Percentiles rank a stretch among this genome's conserved stretches.
phyloP scores from a whole-genome alignment of 176 grass and related monocot genomes.

The Oryza meridionalis region DNA sequence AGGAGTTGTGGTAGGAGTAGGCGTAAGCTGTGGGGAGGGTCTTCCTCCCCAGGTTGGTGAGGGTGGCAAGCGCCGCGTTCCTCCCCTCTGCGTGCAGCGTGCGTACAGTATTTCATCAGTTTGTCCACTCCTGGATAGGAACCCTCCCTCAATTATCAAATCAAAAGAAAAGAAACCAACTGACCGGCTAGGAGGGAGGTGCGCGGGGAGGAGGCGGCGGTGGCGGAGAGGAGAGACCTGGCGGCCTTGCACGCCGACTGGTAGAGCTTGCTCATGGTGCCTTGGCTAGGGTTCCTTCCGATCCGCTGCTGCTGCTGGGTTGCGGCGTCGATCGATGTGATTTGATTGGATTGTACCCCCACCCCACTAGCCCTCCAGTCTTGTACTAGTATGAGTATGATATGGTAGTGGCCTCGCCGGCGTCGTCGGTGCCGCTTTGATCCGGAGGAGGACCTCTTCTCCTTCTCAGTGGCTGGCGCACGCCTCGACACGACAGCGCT shows the following conservation, averaged over 20 bases:
- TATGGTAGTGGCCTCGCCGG: not conserved
- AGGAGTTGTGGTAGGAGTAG: constrained; percentile 53
- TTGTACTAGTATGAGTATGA: too few species aligned
- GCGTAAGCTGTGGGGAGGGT: constrained; percentile 53
- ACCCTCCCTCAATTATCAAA: too few species aligned
- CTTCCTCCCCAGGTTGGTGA: constrained; percentile 61
- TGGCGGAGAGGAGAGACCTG: constrained; percentile 50
- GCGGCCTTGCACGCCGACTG: constrained; percentile 50
- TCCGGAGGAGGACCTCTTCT: too few species aligned
- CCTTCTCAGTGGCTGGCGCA: not conserved
- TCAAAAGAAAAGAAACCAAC: not conserved
- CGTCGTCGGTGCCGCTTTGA: not conserved
- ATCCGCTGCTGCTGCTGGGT: too few species aligned
- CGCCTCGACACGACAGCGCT: not conserved
- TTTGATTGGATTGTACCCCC: not conserved
- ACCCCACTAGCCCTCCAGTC: too few species aligned
- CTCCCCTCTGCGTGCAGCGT: constrained; percentile 50
- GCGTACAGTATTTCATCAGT: too few species aligned
- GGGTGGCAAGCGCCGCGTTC: constrained; percentile 55
- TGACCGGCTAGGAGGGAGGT: constrained; percentile 50
- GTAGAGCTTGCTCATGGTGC: constrained; percentile 38
- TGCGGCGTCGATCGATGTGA: too few species aligned
- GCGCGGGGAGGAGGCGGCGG: constrained; percentile 36
- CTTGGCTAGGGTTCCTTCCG: not conserved
- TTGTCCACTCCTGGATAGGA: too few species aligned